phyloP scores from a whole-genome alignment of 2,329 filamentous ascomycete genomes.

The Colletotrichum sublineola region DNA sequence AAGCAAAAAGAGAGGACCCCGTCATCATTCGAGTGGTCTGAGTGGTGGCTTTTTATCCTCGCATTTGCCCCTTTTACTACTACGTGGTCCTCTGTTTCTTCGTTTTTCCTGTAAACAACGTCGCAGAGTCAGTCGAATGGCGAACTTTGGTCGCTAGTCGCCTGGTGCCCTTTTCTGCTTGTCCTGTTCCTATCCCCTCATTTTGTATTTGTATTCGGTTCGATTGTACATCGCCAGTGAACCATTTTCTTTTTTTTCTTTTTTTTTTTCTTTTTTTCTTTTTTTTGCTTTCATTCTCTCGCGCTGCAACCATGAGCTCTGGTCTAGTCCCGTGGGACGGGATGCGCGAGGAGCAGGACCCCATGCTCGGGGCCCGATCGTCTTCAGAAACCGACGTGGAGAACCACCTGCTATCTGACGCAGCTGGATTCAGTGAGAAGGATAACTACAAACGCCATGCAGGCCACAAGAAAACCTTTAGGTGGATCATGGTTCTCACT shows the following conservation, averaged over 20 bases:
- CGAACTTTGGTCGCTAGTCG: conserved; percentile 14
- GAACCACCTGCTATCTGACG: conserved; percentile 28
- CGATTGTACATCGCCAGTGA: conserved; percentile 13
- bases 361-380: conserved; percentile 34
- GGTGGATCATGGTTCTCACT: conserved; percentile 36
- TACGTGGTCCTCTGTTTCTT: conserved; percentile 19
- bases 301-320: conserved; percentile 23
- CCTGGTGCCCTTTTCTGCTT: conserved; percentile 18
- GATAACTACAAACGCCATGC: conserved; percentile 21
- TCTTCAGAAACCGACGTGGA: conserved; percentile 35
- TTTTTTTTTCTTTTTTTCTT: not conserved
- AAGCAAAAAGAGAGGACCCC: conserved; percentile 31
- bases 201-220: not conserved
- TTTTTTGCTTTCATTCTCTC: not conserved
- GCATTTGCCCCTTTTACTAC: conserved; percentile 36
- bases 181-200: conserved; percentile 12
- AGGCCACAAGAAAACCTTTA: conserved; percentile 27
- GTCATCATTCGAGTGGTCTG: conserved; percentile 19
- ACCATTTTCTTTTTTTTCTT: not conserved
- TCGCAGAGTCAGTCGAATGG: conserved; percentile 30
- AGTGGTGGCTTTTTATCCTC: conserved; percentile 22
- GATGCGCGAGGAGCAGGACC: conserved; percentile 33
- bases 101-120: conserved; percentile 22
- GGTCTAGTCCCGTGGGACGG: conserved; percentile 40
- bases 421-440: conserved; percentile 27